These are phyloP conservation scores for Melastoma malabathricum DNA, from an alignment of 345 rosid species.

Conservation along the genomic window DNA sequence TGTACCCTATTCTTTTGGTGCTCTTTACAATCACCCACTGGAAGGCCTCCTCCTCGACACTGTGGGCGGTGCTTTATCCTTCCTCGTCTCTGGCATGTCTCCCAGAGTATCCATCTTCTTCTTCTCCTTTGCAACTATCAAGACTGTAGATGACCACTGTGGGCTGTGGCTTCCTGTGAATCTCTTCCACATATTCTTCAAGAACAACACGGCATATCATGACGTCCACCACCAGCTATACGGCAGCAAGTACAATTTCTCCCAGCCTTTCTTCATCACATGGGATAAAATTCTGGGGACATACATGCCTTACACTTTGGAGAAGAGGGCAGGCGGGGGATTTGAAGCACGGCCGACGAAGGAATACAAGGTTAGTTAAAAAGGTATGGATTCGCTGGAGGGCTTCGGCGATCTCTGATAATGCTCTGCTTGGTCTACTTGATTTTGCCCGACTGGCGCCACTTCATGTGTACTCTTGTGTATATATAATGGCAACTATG, in stretches of 20 bases:
- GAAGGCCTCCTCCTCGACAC: conserved; percentile 79
- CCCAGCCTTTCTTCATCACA: conserved; percentile 66
- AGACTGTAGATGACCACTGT: conserved; percentile 78
- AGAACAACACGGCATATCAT: conserved; percentile 74
- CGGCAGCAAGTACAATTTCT: conserved; percentile 69
- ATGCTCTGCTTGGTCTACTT: no score
- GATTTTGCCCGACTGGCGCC: no score
- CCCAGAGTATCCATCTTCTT: conserved; percentile 69
- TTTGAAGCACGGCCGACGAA: conserved; percentile 50
- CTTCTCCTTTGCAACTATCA: conserved; percentile 84
- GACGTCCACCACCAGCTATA: conserved; percentile 80
- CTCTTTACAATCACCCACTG: conserved; percentile 64
- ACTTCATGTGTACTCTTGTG: no score
- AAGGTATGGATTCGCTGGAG: neutral
- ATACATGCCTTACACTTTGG: conserved; percentile 73
- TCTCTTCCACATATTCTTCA: conserved; percentile 51
- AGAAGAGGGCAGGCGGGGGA: conserved; percentile 61
- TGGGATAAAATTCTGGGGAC: conserved; percentile 84
- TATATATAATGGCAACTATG: no score
- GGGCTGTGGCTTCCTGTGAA: conserved; percentile 83
- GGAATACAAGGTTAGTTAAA: conserved; percentile 38
- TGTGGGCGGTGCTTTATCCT: conserved; percentile 68
- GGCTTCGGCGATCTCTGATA: no score
- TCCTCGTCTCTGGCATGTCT: conserved; percentile 72
- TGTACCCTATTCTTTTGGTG: conserved; percentile 82